Base-by-base conservation (phyloP, 129 eudicot species). In the Apium graveolens region DNA sequence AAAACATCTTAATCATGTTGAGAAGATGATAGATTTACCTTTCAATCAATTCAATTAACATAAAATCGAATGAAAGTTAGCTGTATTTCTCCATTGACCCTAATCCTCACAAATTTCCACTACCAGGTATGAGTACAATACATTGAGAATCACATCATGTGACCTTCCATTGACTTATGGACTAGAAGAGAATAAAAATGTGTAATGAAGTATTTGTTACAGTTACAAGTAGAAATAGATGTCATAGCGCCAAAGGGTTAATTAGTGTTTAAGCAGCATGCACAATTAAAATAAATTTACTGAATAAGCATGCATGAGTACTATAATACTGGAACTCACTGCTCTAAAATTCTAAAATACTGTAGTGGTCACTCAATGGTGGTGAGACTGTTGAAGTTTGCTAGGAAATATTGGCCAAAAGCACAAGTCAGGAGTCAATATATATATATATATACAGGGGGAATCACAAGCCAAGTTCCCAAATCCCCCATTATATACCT, bases 391-490 rank as follows among this genome's bases (percentile, higher is more conserved):
- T 72, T 72, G 1, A 72, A 72, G 13, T 21, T 8, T 9, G 49
- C 17, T 41, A 7, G 34, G 48, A 71, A 48, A 41, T 71, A 21
- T 71, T 71, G 75, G 75, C 75, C 49, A 71, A 71, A 39, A 71
- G 75, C 75, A 71, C 75, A 71, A 71, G 51, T 20, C 49, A 71
- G 3, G n/a, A 21, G 46, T 72, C 76, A 11, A 72, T 39, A 70
- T 70, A 18, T 21, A 41, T n/a, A n/a, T n/a, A n/a, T n/a, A n/a
- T n/a, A n/a, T n/a, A n/a, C n/a, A n/a, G n/a, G 31, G 16, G 51
- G 49, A 18, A 41, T 71, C 76, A 24, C 76, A 71, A 72, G 51
- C 18, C 48, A 39, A 37, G 24, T 69, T 55, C 24, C 29, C 3
- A 69, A 18, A 13, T 11, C 14, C 21, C 14, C 51, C 76, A 72